These are phyloP conservation scores for Schizochytrium sp. DNA, from an alignment of 108 stramenopile species.

Conservation along the genomic window DNA sequence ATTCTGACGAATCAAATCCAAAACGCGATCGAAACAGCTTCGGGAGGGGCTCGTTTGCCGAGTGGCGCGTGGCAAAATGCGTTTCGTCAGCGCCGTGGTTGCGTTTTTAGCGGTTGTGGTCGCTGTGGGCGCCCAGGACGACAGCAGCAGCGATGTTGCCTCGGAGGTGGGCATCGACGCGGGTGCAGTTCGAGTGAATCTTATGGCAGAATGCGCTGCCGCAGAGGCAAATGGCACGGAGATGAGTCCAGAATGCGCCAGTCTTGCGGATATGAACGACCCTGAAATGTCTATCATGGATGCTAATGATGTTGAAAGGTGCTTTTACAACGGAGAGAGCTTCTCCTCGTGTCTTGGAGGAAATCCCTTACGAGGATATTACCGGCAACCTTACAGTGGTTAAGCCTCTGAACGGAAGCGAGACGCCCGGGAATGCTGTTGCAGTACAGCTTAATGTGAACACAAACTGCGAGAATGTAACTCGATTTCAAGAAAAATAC, in stretches of 20 bases:
- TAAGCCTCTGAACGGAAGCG: neutral
- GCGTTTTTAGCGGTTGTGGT: neutral
- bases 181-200: neutral
- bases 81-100: too few relatives aligned
- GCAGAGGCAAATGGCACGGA: neutral
- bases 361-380: slow-evolving; percentile 28
- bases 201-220: neutral
- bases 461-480: slow-evolving; percentile 48
- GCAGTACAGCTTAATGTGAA: slow-evolving; percentile 54
- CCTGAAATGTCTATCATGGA: neutral
- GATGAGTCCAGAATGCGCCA: neutral
- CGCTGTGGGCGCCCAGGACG: neutral
- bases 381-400: slow-evolving; percentile 53
- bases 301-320: neutral
- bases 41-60: too few relatives aligned
- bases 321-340: neutral
- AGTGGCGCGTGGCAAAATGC: too few relatives aligned
- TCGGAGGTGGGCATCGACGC: slow-evolving; percentile 3
- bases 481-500: slow-evolving; percentile 46
- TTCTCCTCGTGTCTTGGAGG: neutral
- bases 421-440: neutral
- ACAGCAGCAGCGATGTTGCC: neutral
- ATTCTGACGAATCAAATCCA: too few relatives aligned
- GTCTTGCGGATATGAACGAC: neutral
- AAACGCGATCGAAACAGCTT: too few relatives aligned